phyloP scores from a whole-genome alignment of 805 yeast species.

The Zygosaccharomyces kombuchaensis region DNA sequence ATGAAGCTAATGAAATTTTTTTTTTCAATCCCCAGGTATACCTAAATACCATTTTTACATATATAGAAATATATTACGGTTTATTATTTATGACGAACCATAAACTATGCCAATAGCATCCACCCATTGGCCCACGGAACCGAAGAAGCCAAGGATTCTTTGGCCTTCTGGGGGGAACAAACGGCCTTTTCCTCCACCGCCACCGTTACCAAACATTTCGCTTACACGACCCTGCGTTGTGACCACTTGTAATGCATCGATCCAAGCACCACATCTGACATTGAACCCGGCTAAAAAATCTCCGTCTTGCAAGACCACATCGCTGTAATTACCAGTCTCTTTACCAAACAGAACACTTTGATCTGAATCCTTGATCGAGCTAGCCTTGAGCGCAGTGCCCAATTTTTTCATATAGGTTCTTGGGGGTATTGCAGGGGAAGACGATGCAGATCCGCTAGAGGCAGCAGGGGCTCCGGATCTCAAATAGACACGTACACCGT shows the following conservation, averaged over 20 bases:
- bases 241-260: slow-evolving; percentile 77
- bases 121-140: slow-evolving; percentile 66
- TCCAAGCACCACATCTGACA: slow-evolving; percentile 79
- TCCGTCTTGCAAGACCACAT: slow-evolving; percentile 50
- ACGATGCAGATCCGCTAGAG: slow-evolving; percentile 13
- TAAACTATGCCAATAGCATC: slow-evolving; percentile 70
- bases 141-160: slow-evolving; percentile 64
- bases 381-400: slow-evolving; percentile 23
- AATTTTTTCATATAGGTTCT: slow-evolving; percentile 41
- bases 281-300: slow-evolving; percentile 59
- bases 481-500: slow-evolving; percentile 64
- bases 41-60: not conserved
- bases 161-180: slow-evolving; percentile 63
- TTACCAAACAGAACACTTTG: slow-evolving; percentile 46
- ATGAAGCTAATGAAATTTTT: not conserved
- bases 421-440: slow-evolving; percentile 44
- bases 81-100: slow-evolving; percentile 20
- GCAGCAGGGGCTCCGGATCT: slow-evolving; percentile 2
- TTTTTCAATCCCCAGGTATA: not conserved
- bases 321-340: slow-evolving; percentile 48
- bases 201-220: slow-evolving; percentile 58
- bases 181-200: slow-evolving; percentile 60
- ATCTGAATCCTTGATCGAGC: slow-evolving; percentile 9
- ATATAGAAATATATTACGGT: not conserved
- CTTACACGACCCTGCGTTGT: slow-evolving; percentile 54